Base-by-base conservation (phyloP, 768 basidiomycete genomes). In the Boletus rubropictus region DNA sequence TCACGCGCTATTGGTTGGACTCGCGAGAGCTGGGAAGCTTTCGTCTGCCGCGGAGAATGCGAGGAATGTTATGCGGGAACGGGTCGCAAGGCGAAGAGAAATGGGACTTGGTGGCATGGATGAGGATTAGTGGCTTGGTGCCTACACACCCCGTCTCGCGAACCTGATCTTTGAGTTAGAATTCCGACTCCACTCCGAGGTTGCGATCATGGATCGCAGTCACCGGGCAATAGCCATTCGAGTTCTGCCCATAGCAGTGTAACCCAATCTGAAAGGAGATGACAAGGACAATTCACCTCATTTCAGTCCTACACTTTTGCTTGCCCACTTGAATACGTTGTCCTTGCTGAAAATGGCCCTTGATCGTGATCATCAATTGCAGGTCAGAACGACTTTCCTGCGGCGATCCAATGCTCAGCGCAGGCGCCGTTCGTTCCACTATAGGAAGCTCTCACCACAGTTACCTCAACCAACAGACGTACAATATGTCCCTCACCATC, bases 21-120 rank as follows among this genome's bases (percentile, higher is more conserved):
- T 94, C 18, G 89, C 88, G 9, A 86, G 84, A 61, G 76, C 76
- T 7, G 85, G 82, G 3, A 75, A 72, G 50, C 69, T 92, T 25
- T 71, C 77, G 18, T 62, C 72, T 3, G 82, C 77, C 1, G 72
- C 76, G 21, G 69, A 69, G 22, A 64, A 61, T 17, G 76, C 78
- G 24, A 70, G 70, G 55, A 68, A 63, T 49, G 61, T 65, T 27
- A 71, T 78, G 69, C 68, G 65, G 54, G 69, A 72, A 47, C 69
- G 72, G n/a, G 54, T 69, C 27, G 70, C 67, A 41, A 72, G 68
- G 53, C 62, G 62, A 44, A 69, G 68, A 61, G 65, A 64, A 44
- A 67, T 65, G 61, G 71, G 71, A 2, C 65, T 71, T 51, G 54
- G 55, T n/a, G 56, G 57, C 22, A 72, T 72, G 69, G 75, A 74